Conservation (phyloP, 2,329 filamentous ascomycete species). For the Ophiostoma piceae region DNA sequence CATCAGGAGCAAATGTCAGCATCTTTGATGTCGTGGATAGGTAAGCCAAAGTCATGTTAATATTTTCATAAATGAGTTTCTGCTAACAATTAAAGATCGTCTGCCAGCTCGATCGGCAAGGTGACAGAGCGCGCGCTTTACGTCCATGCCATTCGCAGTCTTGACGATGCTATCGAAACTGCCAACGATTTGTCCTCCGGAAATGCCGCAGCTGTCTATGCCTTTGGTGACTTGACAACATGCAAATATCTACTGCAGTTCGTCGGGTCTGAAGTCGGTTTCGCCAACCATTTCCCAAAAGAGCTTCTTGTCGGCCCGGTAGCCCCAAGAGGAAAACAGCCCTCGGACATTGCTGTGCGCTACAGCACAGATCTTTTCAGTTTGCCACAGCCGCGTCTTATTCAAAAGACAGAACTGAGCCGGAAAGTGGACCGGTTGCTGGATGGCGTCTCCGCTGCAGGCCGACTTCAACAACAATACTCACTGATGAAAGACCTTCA, state of each 20-base stretch:
- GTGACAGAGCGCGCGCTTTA: neutral
- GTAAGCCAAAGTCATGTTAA: neutral
- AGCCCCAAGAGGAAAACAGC: neutral
- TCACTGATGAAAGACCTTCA: neutral
- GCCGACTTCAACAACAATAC: neutral
- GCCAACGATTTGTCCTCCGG: conserved; percentile 1
- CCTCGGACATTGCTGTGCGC: neutral
- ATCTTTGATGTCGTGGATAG: neutral
- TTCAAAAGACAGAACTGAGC: neutral
- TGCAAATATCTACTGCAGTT: conserved; percentile 13
- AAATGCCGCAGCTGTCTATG: neutral
- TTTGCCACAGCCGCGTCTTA: neutral
- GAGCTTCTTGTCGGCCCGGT: neutral
- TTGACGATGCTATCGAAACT: conserved; percentile 10
- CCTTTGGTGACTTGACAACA: neutral
- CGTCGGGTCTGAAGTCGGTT: neutral
- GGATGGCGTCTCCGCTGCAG: neutral
- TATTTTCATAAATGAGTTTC: neutral
- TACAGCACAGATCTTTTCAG: neutral
- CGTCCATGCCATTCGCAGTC: conserved; percentile 8
- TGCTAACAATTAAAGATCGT: neutral
- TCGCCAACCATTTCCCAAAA: conserved; percentile 9
- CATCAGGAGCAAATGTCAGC: neutral
- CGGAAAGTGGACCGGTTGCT: conserved; percentile 1
- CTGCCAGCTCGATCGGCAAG: neutral